Percentiles rank a stretch among this genome's conserved stretches.
Evolutionary conservation across 257 asterid genomes (phyloP).

Genomic region (Nicotiana paniculata): DNA sequence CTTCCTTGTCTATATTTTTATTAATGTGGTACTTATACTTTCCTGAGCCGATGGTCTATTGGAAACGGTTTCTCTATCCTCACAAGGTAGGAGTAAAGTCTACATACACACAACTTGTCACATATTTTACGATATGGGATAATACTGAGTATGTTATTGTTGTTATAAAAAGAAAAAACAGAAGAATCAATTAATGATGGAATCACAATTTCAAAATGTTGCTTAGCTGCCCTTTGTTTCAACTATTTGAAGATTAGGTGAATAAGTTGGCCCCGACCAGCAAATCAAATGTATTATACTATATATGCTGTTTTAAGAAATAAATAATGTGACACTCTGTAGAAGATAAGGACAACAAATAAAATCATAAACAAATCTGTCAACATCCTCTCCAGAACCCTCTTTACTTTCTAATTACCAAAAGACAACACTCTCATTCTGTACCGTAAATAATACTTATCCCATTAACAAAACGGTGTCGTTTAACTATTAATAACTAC

Average conservation of each 20-base stretch:
- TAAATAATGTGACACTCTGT: slow-evolving; percentile 30
- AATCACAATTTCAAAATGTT: neutral
- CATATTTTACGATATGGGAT: no score
- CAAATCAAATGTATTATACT: neutral
- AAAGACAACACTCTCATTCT: neutral
- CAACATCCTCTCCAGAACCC: slow-evolving; percentile 37
- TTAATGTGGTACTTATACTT: no score
- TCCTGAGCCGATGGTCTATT: no score
- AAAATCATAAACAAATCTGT: slow-evolving; percentile 18
- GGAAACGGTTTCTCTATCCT: no score
- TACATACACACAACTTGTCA: no score
- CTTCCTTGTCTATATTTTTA: no score
- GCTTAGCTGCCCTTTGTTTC: slow-evolving; percentile 14
- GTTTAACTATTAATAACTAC: no score
- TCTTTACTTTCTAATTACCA: slow-evolving; percentile 6
- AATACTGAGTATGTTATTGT: no score
- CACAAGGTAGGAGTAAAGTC: no score
- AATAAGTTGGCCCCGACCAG: slow-evolving; percentile 6
- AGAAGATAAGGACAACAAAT: slow-evolving; percentile 43
- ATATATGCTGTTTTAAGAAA: neutral
- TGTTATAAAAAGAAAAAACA: no score
- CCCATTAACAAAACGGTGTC: neutral
- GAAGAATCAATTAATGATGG: neutral
- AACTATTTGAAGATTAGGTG: slow-evolving; percentile 8
- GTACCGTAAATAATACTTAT: neutral